phyloP scores from a whole-genome alignment of 2,329 filamentous ascomycete genomes.

The Helotiales sp. region DNA sequence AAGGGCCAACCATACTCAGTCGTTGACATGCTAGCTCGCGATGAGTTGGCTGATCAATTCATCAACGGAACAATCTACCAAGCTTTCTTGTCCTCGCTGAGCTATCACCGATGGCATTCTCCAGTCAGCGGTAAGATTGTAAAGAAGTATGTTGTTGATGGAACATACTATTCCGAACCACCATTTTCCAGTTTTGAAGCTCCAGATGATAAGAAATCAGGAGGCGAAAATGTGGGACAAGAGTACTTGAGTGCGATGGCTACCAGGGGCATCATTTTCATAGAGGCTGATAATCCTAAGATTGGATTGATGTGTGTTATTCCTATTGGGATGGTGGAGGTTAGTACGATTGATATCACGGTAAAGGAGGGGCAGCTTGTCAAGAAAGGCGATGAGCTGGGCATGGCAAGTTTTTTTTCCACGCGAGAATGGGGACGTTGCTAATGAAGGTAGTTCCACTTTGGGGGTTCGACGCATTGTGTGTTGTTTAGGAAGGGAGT shows the following conservation, averaged over 20 bases:
- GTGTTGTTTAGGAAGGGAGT: neutral
- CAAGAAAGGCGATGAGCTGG: slow-evolving; percentile 58
- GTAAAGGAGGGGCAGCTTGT: slow-evolving; percentile 65
- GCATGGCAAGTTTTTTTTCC: neutral
- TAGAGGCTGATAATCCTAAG: slow-evolving; percentile 65
- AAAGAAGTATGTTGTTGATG: slow-evolving; percentile 57
- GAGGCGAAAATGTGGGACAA: slow-evolving; percentile 51
- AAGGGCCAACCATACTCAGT: slow-evolving; percentile 70
- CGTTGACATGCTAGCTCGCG: slow-evolving; percentile 60
- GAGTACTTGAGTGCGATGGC: slow-evolving; percentile 68
- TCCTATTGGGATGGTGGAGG: slow-evolving; percentile 75
- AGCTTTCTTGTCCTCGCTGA: slow-evolving; percentile 65
- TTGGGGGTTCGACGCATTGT: slow-evolving; percentile 71
- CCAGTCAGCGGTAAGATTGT: slow-evolving; percentile 64
- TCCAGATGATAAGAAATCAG: slow-evolving; percentile 29
- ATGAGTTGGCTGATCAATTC: slow-evolving; percentile 54
- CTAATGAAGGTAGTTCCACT: slow-evolving; percentile 77
- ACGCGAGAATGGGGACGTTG: neutral
- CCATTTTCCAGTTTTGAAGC: slow-evolving; percentile 37
- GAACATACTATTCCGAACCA: slow-evolving; percentile 68
- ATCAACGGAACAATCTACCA: slow-evolving; percentile 68
- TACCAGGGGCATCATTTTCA: slow-evolving; percentile 67
- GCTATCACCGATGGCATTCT: slow-evolving; percentile 72
- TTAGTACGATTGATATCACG: slow-evolving; percentile 70
- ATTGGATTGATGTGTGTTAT: slow-evolving; percentile 72